These are phyloP conservation scores for Plasmopara viticola DNA, from an alignment of 352 stramenopile species.

Conservation along the genomic window DNA sequence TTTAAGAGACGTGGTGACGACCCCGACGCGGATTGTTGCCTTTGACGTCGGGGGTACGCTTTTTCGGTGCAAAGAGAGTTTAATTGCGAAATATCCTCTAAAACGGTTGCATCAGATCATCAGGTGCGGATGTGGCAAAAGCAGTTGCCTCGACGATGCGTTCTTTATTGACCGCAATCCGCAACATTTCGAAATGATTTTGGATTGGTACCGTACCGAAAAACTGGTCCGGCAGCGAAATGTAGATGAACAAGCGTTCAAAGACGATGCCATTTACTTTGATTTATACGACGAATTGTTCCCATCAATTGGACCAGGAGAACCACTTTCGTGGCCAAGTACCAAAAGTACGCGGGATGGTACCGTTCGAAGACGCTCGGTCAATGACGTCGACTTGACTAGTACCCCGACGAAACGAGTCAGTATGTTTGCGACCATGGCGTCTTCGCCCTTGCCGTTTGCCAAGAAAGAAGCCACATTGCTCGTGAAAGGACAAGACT, in stretches of 20 bases:
- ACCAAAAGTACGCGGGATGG: conserved; percentile 8
- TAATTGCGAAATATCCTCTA: conserved; percentile 51
- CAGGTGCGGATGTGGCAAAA: conserved; percentile 44
- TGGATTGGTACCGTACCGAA: conserved; percentile 71
- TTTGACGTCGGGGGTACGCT: conserved; percentile 69
- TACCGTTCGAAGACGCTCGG: conserved; percentile 19
- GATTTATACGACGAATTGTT: conserved; percentile 62
- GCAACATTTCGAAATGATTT: conserved; percentile 58
- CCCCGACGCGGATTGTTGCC: conserved; percentile 17
- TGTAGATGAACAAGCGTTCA: conserved; percentile 40
- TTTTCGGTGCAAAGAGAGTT: conserved; percentile 60
- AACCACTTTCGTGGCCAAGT: conserved; percentile 16
- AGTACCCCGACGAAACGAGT: conserved; percentile 14
- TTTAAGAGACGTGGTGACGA: conserved; percentile 6
- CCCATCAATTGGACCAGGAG: conserved; percentile 5
- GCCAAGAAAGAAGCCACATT: too few species aligned
- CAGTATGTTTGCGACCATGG: conserved; percentile 30
- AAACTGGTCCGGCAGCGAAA: conserved; percentile 36
- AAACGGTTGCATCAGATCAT: conserved; percentile 61
- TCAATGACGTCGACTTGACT: conserved; percentile 25
- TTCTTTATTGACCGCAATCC: conserved; percentile 76
- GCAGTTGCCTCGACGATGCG: conserved; percentile 31
- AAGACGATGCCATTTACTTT: conserved; percentile 61
- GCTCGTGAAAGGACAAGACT: too few species aligned
- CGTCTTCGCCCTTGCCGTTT: conserved; percentile 5